Evolutionary conservation across 495 filamentous ascomycete species (phyloP), one percentile per base, ranked within the genome.

Genomic region (Platismatia glauca): DNA sequence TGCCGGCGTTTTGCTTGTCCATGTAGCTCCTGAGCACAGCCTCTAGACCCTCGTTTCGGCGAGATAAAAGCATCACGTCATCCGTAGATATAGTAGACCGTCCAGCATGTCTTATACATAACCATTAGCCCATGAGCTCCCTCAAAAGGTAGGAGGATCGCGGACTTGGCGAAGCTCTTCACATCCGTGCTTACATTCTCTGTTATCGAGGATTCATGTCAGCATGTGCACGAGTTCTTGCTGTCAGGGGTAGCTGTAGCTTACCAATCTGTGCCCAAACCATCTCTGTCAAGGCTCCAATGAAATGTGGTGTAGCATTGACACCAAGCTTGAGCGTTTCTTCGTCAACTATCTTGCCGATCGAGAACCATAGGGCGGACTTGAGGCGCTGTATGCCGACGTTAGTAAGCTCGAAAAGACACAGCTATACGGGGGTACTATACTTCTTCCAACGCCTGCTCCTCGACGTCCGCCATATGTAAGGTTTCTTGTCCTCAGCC

Each of bases 301-400:
- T 97, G 74, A 97, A 98, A 70, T 97, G 92, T 9, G 91, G 92
- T 1, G 91, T 97, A 3, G 92, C 90, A 73, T 93, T 96, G 63
- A 87, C 80, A 69, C 88, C 86, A 16, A 88, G 78, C 31, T 79
- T 79, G 41, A 94, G 75, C 35, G 85, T 88, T 71, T 95, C 90
- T 65, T 92, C 85, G 72, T 97, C 93, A 53, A 96, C 88, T 55
- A 91, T 90, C 71, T 91, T 88, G 70, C 92, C 92, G 63, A 96
- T 84, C 27, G 84, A 81, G 71, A 88, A 89, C 92, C 92, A 97
- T n/a, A 98, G 82, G 38, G 91, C 89, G 57, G 90, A 85, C 82
- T 98, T 98, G 61, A 97, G 81, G 65, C 87, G 87, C 90, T 96
- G 62, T 24, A 48, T 12, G 43, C 29, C 12, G 39, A 9, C 12